These are phyloP conservation scores for Saccharomycopsis capsularis DNA, from an alignment of 805 yeast species.

Conservation along the genomic window DNA sequence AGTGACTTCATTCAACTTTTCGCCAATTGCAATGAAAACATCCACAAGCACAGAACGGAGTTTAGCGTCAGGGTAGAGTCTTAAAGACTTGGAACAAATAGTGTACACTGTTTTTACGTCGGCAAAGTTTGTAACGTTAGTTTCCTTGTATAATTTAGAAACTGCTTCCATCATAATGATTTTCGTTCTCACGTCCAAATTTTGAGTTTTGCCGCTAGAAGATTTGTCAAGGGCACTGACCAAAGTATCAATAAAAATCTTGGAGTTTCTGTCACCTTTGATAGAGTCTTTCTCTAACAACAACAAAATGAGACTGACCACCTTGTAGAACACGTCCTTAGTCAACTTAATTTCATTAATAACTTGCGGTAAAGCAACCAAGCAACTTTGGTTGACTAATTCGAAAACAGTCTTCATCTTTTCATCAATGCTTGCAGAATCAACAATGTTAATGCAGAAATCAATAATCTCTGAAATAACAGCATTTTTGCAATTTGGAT, in stretches of 20 bases:
- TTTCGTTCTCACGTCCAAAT: constrained; percentile 34
- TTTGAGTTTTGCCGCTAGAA: constrained; percentile 4
- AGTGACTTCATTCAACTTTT: constrained; percentile 36
- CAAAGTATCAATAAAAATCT: constrained; percentile 52
- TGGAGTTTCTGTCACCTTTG: constrained; percentile 44
- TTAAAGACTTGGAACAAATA: constrained; percentile 51
- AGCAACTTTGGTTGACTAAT: constrained; percentile 29
- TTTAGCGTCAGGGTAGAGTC: constrained; percentile 49
- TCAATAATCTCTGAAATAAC: constrained; percentile 44
- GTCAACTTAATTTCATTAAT: constrained; percentile 25
- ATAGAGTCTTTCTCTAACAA: constrained; percentile 54
- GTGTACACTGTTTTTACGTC: constrained; percentile 45
- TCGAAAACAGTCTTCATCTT: not conserved
- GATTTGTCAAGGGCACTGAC: constrained; percentile 25
- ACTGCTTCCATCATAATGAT: constrained; percentile 46
- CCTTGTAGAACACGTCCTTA: constrained; percentile 43
- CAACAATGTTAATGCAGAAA: constrained; percentile 36
- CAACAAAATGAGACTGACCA: constrained; percentile 45
- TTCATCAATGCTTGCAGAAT: not conserved
- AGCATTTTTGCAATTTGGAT: constrained; percentile 54
- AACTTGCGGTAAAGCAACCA: constrained; percentile 41
- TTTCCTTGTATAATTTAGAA: not conserved
- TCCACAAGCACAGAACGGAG: constrained; percentile 55
- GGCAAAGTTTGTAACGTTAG: constrained; percentile 28
- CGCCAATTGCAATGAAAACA: constrained; percentile 55